Conservation (phyloP, 192 early-diverging fungal genomes). For the Diversispora epigaea region DNA sequence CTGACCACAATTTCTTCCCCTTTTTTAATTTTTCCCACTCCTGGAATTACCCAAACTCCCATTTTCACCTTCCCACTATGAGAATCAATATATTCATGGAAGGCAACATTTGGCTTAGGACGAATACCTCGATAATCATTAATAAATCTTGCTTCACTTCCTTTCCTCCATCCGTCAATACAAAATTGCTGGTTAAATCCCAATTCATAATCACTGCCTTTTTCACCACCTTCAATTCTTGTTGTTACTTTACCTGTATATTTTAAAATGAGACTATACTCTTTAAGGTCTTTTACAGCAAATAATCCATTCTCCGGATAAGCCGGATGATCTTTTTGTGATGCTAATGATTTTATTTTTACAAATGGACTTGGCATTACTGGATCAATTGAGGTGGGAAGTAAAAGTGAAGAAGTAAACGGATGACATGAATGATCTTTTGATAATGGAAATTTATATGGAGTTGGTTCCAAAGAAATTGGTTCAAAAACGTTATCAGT, state of each 20-base stretch:
- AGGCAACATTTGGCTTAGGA: conserved; percentile 6
- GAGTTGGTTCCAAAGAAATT: neutral
- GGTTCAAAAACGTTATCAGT: neutral
- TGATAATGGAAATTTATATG: neutral
- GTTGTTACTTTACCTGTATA: conserved; percentile 28
- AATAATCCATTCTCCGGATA: conserved; percentile 26
- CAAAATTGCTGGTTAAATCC: conserved; percentile 19
- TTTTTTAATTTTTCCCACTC: conserved; percentile 31
- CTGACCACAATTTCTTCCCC: conserved; percentile 21
- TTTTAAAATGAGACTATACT: neutral
- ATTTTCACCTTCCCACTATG: conserved; percentile 19
- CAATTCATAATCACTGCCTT: conserved; percentile 25
- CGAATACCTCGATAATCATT: conserved; percentile 24
- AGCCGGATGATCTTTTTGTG: conserved; percentile 3
- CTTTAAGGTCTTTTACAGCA: conserved; percentile 15
- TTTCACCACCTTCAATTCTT: neutral
- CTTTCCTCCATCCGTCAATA: conserved; percentile 28
- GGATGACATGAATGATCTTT: conserved; percentile 19
- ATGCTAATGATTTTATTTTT: conserved; percentile 9
- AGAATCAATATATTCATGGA: conserved; percentile 24
- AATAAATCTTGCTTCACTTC: conserved; percentile 26
- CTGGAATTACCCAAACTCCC: conserved; percentile 23
- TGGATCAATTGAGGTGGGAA: neutral
- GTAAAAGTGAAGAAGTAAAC: conserved; percentile 21
- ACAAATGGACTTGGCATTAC: conserved; percentile 6